A percentile compares a stretch with the other conserved stretches of the same genome.
These are phyloP conservation scores for Trifolium pratense DNA, from an alignment of 306 rosid genomes.

Conservation along the genomic window DNA sequence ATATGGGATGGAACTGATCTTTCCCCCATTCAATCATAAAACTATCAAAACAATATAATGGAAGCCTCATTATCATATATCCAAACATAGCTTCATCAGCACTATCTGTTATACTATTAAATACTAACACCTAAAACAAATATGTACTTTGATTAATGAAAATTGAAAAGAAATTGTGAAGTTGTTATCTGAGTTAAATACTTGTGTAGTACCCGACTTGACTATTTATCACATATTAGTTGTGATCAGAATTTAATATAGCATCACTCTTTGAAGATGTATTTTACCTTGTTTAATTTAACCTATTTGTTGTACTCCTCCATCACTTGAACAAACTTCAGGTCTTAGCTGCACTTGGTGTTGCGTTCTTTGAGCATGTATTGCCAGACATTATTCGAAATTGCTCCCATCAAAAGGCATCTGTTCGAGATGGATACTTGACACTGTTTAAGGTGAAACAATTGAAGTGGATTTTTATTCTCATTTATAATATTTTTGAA, in stretches of 20 bases:
- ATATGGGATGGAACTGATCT: background rate
- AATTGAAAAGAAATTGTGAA: constrained; percentile 9
- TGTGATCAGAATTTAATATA: background rate
- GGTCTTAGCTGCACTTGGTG: constrained; percentile 97
- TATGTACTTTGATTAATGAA: constrained; percentile 29
- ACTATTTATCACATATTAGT: constrained; percentile 7
- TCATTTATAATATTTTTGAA: background rate
- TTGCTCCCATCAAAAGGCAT: constrained; percentile 91
- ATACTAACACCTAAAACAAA: constrained; percentile 14
- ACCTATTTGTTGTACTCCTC: constrained; percentile 29
- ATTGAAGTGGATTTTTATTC: constrained; percentile 4
- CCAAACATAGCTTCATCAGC: background rate
- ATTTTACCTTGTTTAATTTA: constrained; percentile 22
- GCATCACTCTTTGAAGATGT: constrained; percentile 7
- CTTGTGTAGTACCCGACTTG: constrained; percentile 9
- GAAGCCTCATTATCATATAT: background rate
- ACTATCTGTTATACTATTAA: background rate
- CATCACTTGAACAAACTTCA: constrained; percentile 37
- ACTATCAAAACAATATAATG: background rate
- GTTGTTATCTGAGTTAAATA: constrained; percentile 13
- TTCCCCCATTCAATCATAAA: background rate
- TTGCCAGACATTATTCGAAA: constrained; percentile 92
- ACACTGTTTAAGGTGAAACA: constrained; percentile 87
- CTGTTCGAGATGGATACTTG: constrained; percentile 95
- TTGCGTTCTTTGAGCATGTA: constrained; percentile 78